A percentile compares a stretch with the other conserved stretches of the same genome.
These are phyloP conservation scores for Eucalyptus pumila DNA, from an alignment of 345 rosid genomes.

Conservation along the genomic window DNA sequence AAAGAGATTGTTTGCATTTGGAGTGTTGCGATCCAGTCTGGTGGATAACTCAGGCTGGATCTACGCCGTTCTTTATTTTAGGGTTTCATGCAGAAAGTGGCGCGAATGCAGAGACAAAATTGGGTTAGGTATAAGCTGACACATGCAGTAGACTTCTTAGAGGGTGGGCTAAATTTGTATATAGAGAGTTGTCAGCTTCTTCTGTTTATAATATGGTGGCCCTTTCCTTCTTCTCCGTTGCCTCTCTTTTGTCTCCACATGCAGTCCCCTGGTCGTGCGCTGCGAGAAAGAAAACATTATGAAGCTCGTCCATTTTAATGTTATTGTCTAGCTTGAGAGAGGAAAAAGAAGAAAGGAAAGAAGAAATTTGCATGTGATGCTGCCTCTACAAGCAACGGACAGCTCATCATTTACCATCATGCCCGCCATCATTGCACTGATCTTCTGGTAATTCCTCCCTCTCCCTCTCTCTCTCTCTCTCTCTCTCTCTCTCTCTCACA, in stretches of 20 bases:
- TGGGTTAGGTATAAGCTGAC: background rate
- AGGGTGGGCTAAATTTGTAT: background rate
- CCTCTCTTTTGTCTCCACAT: conserved; percentile 17
- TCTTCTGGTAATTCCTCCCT: background rate
- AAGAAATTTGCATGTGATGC: conserved; percentile 21
- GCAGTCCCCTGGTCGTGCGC: conserved; percentile 24
- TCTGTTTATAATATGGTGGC: background rate
- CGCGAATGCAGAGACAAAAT: background rate
- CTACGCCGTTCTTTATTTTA: background rate
- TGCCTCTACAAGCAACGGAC: conserved; percentile 27
- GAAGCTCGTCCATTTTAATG: background rate
- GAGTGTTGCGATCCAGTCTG: background rate
- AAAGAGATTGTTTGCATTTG: background rate
- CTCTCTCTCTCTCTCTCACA: too few relatives aligned
- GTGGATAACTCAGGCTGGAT: background rate
- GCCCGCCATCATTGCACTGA: background rate
- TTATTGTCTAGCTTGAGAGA: background rate
- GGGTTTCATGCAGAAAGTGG: background rate
- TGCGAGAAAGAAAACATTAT: background rate
- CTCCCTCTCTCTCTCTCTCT: background rate
- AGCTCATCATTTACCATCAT: conserved; percentile 11
- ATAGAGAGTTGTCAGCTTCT: background rate
- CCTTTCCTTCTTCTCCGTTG: background rate
- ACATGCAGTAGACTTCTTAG: background rate
- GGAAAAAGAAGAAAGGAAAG: too few relatives aligned